A percentile compares a stretch with the other conserved stretches of the same genome.
These are phyloP conservation scores for Cercospora sp. DNA, from an alignment of 2,329 filamentous ascomycete species.

Conservation along the genomic window DNA sequence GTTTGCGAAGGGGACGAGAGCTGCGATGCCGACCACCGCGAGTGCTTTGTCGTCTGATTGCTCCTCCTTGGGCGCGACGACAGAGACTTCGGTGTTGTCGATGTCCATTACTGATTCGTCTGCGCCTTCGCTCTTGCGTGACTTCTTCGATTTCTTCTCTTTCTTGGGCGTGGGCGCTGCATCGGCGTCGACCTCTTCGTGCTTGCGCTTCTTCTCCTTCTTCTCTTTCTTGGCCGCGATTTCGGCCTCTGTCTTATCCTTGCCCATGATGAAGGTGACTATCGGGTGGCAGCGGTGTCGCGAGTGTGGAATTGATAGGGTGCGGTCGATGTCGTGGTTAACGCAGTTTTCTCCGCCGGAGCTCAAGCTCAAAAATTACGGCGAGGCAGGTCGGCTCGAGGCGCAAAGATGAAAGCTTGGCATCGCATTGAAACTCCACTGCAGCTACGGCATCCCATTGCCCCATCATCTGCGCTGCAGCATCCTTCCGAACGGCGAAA, in stretches of 20 bases:
- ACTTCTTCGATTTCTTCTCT: conserved; percentile 60
- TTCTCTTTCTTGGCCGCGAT: conserved; percentile 38
- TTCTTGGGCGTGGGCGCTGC: conserved; percentile 36
- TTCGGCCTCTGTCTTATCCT: conserved; percentile 43
- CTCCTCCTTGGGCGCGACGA: conserved; percentile 39
- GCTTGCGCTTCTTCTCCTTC: conserved; percentile 43
- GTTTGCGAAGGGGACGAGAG: conserved; percentile 79
- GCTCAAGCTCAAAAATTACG: conserved; percentile 9
- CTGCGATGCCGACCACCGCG: conserved; percentile 44
- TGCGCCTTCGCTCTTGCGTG: conserved; percentile 58
- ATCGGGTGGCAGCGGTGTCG: neutral
- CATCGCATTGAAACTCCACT: conserved; percentile 1
- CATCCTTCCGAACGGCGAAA: neutral
- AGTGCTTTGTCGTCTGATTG: conserved; percentile 44
- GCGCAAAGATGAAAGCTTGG: neutral
- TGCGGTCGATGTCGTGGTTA: neutral
- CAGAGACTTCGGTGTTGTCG: conserved; percentile 32
- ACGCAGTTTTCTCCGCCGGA: neutral
- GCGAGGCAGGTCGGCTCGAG: conserved; percentile 1
- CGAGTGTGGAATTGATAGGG: neutral
- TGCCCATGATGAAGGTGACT: conserved; percentile 36
- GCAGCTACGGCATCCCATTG: neutral
- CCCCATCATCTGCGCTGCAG: neutral
- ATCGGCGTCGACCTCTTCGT: conserved; percentile 27
- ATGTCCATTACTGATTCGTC: conserved; percentile 32